Conservation (phyloP, 129 eudicot species). For the Arctium minus region DNA sequence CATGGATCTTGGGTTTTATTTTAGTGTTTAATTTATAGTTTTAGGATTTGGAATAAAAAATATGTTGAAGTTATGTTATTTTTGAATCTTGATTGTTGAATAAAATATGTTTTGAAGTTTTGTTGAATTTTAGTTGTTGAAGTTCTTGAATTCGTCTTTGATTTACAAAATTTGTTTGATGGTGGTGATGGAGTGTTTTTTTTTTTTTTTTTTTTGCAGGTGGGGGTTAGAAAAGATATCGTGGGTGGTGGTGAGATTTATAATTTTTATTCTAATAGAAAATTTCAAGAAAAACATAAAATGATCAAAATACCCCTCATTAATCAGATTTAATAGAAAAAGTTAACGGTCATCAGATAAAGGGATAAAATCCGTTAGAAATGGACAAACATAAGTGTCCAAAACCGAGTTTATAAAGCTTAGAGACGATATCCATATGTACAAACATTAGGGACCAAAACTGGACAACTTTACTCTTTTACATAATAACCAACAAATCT, state of each 20-base stretch:
- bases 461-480: not conserved
- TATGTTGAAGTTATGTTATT: no score
- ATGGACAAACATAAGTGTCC: not conserved
- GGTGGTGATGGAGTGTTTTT: not conserved
- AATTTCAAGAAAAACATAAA: not conserved
- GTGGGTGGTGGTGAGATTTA: not conserved
- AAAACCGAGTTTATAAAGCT: not conserved
- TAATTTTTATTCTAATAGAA: not conserved
- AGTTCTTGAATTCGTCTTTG: no score
- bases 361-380: not conserved
- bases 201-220: not conserved
- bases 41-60: no score
- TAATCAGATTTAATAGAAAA: not conserved
- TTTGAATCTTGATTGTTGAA: no score
- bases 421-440: not conserved
- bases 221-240: not conserved
- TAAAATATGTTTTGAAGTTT: no score
- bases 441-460: not conserved
- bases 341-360: not conserved
- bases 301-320: not conserved
- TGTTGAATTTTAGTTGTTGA: no score
- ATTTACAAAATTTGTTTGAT: not conserved
- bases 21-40: no score
- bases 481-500: no score
- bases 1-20: no score